Conservation (phyloP, 805 yeast species). For the Kluyveromyces starmeri region DNA sequence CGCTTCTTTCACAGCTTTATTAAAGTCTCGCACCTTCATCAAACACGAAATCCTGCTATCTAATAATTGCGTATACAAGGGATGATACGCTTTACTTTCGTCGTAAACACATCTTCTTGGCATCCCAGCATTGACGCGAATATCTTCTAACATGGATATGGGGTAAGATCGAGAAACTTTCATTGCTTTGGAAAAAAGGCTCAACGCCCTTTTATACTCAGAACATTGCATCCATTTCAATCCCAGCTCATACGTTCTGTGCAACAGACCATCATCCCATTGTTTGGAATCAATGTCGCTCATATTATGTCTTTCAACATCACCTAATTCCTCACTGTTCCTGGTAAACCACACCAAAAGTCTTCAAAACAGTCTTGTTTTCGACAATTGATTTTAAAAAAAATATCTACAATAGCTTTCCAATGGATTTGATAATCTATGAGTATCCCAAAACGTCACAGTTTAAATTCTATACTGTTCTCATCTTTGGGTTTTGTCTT, state of each 20-base stretch:
- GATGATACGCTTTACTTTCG: slow-evolving; percentile 17
- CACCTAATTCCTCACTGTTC: too few species aligned
- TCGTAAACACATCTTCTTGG: slow-evolving; percentile 8
- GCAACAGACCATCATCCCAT: slow-evolving; percentile 16
- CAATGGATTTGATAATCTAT: too few species aligned
- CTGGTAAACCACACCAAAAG: too few species aligned
- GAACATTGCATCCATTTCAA: slow-evolving; percentile 19
- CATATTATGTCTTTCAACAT: too few species aligned
- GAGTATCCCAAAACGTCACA: too few species aligned
- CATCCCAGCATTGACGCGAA: slow-evolving; percentile 11
- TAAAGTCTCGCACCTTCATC: slow-evolving; percentile 20
- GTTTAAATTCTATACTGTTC: neutral
- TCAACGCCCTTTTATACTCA: slow-evolving; percentile 19
- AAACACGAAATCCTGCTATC: slow-evolving; percentile 24
- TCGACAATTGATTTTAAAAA: too few species aligned
- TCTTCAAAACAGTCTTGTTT: too few species aligned
- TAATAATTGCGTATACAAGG: slow-evolving; percentile 18
- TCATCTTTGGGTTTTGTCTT: neutral
- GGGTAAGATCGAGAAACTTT: slow-evolving; percentile 19
- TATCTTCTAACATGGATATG: slow-evolving; percentile 11
- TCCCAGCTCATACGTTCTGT: slow-evolving; percentile 24
- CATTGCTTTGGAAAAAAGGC: slow-evolving; percentile 22
- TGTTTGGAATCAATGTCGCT: too few species aligned
- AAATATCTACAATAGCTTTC: too few species aligned
- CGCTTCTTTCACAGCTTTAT: slow-evolving; percentile 16